Evolutionary conservation across 2,329 filamentous ascomycete genomes (phyloP).

Genomic region (Fusarium sp.): DNA sequence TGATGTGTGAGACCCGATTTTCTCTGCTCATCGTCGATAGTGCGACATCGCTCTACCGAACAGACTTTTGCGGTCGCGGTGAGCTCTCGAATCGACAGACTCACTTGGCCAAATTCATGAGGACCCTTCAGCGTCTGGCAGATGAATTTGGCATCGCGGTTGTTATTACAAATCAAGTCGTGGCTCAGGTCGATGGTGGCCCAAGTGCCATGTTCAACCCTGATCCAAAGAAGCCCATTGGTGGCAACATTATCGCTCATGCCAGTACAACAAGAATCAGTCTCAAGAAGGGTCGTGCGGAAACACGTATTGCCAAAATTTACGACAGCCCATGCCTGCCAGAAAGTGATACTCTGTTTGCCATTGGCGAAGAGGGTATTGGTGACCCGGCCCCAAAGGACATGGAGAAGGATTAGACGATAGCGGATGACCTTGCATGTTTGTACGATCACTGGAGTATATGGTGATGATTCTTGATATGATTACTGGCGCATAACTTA

Average conservation of each 20-base stretch:
- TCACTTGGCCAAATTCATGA: conserved; percentile 89
- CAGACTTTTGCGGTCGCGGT: conserved; percentile 95
- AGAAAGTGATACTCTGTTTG: conserved; percentile 95
- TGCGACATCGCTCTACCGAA: conserved; percentile 93
- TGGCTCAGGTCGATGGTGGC: conserved; percentile 96
- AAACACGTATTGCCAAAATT: conserved; percentile 98
- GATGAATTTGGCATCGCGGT: conserved; percentile 95
- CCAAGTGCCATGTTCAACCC: conserved; percentile 99
- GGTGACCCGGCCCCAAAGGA: conserved; percentile 97
- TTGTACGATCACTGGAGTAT: conserved; percentile 35
- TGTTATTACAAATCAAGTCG: conserved; percentile 98
- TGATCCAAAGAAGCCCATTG: conserved; percentile 98
- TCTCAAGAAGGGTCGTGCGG: conserved; percentile 92
- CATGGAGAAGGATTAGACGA: conserved; percentile 77
- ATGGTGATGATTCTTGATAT: conserved; percentile 41
- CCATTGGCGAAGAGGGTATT: conserved; percentile 97
- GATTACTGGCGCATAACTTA: conserved; percentile 47
- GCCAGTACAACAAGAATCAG: conserved; percentile 95
- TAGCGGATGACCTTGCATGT: conserved; percentile 9
- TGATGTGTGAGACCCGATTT: conserved; percentile 99
- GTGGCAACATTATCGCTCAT: conserved; percentile 98
- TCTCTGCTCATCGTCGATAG: conserved; percentile 96
- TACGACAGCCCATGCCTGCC: conserved; percentile 98
- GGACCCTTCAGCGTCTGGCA: conserved; percentile 80
- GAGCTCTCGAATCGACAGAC: conserved; percentile 95